These are phyloP conservation scores for Kluyveromyces aestuarii DNA, from an alignment of 805 yeast genomes.

Conservation along the genomic window DNA sequence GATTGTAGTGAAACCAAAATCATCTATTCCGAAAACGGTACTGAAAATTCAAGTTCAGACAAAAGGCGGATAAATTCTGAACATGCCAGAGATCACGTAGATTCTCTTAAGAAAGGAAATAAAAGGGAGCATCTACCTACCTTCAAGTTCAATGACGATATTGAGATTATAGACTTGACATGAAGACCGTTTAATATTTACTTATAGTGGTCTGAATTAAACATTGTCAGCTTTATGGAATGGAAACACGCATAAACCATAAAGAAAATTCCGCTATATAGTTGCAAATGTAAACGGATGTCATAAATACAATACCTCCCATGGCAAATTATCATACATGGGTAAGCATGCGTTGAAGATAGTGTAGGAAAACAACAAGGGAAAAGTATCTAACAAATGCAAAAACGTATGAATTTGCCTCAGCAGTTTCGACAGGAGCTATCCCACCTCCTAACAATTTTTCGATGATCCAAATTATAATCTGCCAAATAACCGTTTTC, in stretches of 20 bases:
- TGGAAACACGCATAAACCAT: background rate
- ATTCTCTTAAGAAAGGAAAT: background rate
- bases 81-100: no score
- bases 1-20: background rate
- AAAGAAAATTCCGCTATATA: background rate
- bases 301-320: background rate
- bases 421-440: background rate
- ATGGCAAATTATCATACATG: background rate
- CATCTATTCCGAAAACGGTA: background rate
- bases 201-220: background rate
- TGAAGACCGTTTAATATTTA: background rate
- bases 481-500: slow-evolving; percentile 1
- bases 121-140: background rate
- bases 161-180: background rate
- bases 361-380: background rate
- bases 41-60: no score
- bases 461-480: slow-evolving; percentile 1
- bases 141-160: background rate
- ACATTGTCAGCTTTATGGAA: background rate
- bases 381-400: background rate
- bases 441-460: background rate
- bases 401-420: background rate
- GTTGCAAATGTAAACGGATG: no score
- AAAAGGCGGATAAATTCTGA: no score
- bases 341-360: background rate